phyloP scores from a whole-genome alignment of 2,329 filamentous ascomycete species.

The Xylaria sp. region DNA sequence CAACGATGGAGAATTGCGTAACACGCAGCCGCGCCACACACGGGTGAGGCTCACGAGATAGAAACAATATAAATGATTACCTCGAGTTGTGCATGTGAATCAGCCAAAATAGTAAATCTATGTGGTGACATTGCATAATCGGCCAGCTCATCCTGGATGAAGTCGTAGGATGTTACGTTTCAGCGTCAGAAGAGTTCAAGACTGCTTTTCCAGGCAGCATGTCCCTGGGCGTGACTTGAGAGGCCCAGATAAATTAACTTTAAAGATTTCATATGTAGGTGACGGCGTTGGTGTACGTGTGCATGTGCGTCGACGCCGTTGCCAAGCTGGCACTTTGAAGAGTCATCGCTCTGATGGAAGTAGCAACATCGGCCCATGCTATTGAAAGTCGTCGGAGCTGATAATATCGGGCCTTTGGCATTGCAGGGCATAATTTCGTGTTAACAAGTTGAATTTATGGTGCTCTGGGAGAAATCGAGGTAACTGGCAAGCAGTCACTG shows the following conservation, averaged over 20 bases:
- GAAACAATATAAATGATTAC: not conserved
- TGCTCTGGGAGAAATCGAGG: too few species aligned
- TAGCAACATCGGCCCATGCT: not conserved
- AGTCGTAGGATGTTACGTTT: not conserved
- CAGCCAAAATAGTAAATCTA: not conserved
- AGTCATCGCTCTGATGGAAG: not conserved
- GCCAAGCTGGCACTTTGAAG: not conserved
- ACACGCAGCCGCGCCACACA: conserved; percentile 10
- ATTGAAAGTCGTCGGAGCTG: not conserved
- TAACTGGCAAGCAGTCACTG: too few species aligned
- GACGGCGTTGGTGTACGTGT: not conserved
- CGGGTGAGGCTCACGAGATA: not conserved
- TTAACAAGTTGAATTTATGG: too few species aligned
- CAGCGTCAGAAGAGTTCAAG: not conserved
- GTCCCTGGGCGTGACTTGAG: not conserved
- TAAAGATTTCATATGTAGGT: not conserved
- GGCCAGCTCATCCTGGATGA: not conserved
- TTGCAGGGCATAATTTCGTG: not conserved
- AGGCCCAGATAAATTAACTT: not conserved
- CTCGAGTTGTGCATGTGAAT: not conserved
- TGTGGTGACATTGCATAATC: not conserved
- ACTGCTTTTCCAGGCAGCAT: not conserved
- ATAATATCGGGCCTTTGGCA: not conserved
- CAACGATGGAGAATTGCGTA: conserved; percentile 22
- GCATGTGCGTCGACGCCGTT: conserved; percentile 5